Conservation (phyloP, 192 early-diverging fungal species). For the Entomortierella parvispora region DNA sequence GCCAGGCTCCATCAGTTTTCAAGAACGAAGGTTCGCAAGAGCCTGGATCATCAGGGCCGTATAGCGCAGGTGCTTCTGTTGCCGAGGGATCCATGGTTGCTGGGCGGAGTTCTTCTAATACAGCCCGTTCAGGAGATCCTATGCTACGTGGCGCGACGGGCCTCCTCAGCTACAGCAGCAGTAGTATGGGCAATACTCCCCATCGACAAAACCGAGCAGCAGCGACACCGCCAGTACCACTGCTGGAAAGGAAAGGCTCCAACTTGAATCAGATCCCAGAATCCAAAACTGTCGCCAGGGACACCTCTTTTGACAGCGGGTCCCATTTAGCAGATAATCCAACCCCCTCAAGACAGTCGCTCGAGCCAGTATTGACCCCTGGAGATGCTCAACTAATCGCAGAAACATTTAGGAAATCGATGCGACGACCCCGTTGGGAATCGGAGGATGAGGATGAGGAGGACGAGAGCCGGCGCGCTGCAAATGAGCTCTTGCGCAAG, state of each 20-base stretch:
- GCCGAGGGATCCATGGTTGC: constrained; percentile 4
- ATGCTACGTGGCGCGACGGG: constrained; percentile 26
- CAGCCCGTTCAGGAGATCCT: constrained; percentile 36
- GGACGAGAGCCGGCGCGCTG: constrained; percentile 22
- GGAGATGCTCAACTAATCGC: constrained; percentile 42
- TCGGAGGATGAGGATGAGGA: constrained; percentile 18
- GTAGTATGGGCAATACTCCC: constrained; percentile 1
- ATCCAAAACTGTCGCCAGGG: not conserved
- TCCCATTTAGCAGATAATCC: not conserved
- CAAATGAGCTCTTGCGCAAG: constrained; percentile 29
- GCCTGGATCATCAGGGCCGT: not conserved
- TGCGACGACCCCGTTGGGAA: constrained; percentile 44
- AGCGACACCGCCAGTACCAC: constrained; percentile 8
- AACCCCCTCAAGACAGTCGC: not conserved
- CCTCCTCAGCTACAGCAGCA: constrained; percentile 12
- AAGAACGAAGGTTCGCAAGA: constrained; percentile 16
- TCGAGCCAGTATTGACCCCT: constrained; percentile 17
- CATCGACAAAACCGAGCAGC: not conserved
- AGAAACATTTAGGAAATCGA: constrained; percentile 49
- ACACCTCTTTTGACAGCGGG: not conserved
- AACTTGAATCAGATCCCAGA: not conserved
- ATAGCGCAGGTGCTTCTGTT: constrained; percentile 1
- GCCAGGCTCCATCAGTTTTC: constrained; percentile 21
- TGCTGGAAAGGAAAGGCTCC: constrained; percentile 23
- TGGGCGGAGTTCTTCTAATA: constrained; percentile 34